Base-by-base conservation (phyloP, 148 eudicot species). In the Agrostemma githago region DNA sequence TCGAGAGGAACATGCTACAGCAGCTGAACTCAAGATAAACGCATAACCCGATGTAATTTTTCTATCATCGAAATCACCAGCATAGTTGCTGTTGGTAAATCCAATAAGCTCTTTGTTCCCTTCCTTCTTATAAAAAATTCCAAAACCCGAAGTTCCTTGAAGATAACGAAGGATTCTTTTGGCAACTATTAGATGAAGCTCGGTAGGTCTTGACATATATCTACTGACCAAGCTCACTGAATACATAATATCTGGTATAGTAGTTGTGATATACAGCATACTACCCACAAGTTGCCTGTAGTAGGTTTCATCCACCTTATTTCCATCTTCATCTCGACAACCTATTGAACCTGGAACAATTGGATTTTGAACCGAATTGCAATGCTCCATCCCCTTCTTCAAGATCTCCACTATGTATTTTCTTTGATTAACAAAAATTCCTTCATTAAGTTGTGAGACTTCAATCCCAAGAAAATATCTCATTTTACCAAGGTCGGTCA, bases 381-480 rank as follows among this genome's bases (percentile, higher is more conserved):
- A 57, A 4, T 10, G n/a, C 17, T 57, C 61, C 61, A 57, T 10
- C 17, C 17, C 61, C 61, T 10, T 57, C 61, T 57, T 57, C 61
- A 57, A 57, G 61, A 57, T 57, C 16, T 57, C 61, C 61, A 57
- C 12, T 16, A 57, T n/a, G 16, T 57, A 57, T 57, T 57, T 57
- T 16, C 61, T 11, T 57, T 26, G 34, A 26, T 26, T 26, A 26
- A 26, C 34, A 26, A 26, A 26, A 26, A 26, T 26, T 26, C 34
- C 15, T 53, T 53, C 58, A 53, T 15, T 53, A 53, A 53, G 4
- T 11, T 53, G 58, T 5, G 20, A 61, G 5, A 61, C 65, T 4
- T 61, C 65, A 4, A 61, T 61, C 34, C 65, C 34, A 17, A 61
- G 65, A n/a, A 61, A 61, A 61, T n/a, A 61, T 6, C 65, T n/a